These are phyloP conservation scores for Afroboletus lepidellus DNA, from an alignment of 1,284 basidiomycete species.

Conservation along the genomic window DNA sequence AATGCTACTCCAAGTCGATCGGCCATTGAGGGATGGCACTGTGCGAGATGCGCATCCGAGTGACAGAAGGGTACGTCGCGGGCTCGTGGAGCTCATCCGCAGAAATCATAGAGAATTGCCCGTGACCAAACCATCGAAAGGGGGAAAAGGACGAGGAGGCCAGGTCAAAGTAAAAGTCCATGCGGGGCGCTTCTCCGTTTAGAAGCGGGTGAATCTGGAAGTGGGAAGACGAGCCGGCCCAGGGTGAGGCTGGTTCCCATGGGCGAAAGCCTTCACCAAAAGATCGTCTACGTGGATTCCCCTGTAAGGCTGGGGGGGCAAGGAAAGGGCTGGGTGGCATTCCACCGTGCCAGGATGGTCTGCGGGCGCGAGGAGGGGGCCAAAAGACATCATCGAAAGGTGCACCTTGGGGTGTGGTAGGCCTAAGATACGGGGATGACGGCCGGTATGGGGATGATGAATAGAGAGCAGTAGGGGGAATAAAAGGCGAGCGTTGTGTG, in stretches of 20 bases:
- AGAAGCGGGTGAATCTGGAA: conserved; percentile 57
- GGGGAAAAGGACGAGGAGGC: conserved; percentile 47
- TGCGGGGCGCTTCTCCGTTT: conserved; percentile 49
- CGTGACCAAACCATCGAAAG: conserved; percentile 37
- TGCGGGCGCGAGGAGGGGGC: conserved; percentile 32
- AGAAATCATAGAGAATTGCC: conserved; percentile 38
- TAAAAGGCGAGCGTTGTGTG: conserved; percentile 40
- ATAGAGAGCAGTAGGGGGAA: conserved; percentile 38
- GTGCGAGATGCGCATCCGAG: conserved; percentile 55
- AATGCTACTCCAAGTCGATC: conserved; percentile 48
- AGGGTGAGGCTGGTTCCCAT: conserved; percentile 27
- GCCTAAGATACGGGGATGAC: conserved; percentile 26
- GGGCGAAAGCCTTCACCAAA: conserved; percentile 32
- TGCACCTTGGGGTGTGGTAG: conserved; percentile 24
- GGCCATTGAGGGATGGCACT: conserved; percentile 62
- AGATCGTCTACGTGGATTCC: conserved; percentile 41
- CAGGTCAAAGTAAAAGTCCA: conserved; percentile 56
- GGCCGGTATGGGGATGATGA: conserved; percentile 31
- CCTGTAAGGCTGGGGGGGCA: conserved; percentile 15
- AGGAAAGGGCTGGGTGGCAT: conserved; percentile 26
- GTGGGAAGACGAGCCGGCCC: conserved; percentile 29
- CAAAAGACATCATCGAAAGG: conserved; percentile 21
- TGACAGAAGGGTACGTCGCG: conserved; percentile 57
- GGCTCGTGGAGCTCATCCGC: conserved; percentile 47
- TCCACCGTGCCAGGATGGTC: conserved; percentile 41